Evolutionary conservation across 768 basidiomycete species (phyloP), one percentile per base, ranked within the genome.

Genomic region (Termitomyces sp.): DNA sequence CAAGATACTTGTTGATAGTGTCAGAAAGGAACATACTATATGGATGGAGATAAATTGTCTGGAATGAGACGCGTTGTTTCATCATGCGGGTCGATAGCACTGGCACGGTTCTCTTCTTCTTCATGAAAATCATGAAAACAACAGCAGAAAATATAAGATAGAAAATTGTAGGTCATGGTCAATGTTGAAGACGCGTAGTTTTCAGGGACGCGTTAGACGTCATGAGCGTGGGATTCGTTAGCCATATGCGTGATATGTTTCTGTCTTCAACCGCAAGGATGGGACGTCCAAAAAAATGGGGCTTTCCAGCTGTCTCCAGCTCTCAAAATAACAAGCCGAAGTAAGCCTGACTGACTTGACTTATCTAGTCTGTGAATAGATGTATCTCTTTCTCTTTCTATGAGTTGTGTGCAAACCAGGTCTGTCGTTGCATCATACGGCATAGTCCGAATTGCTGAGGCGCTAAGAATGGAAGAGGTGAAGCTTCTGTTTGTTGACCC

Each of bases 41-140:
- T 50, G n/a, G 52, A 59, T 33, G 70, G 54, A 54, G 70, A 70
- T 20, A 66, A 57, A 24, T 50, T 64, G 33, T 68, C 63, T n/a
- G 72, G 73, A 41, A 76, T 76, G 11, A 75, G 66, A 46, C 71
- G 70, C 2, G 69, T 65, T 0, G 63, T 67, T 62, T 75, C 75
- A 57, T 74, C 68, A 13, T 63, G 65, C n/a, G 13, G 39, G 49
- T 61, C 46, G 24, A 33, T 53, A 31, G 54, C 39, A 8, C 46
- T 54, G 24, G 61, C 63, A 9, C 59, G 22, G 2, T 59, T 47
- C 9, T 66, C 63, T 16, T 64, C 22, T 27, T 54, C n/a, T n/a
- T n/a, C n/a, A n/a, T n/a, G n/a, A n/a, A n/a, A n/a, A n/a, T n/a
- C 47, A 36, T 30, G 39, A 12, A n/a, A 31, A 36, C 59, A 62